These are phyloP conservation scores for Lentinula sp. DNA, from an alignment of 768 basidiomycete species.

Conservation along the genomic window DNA sequence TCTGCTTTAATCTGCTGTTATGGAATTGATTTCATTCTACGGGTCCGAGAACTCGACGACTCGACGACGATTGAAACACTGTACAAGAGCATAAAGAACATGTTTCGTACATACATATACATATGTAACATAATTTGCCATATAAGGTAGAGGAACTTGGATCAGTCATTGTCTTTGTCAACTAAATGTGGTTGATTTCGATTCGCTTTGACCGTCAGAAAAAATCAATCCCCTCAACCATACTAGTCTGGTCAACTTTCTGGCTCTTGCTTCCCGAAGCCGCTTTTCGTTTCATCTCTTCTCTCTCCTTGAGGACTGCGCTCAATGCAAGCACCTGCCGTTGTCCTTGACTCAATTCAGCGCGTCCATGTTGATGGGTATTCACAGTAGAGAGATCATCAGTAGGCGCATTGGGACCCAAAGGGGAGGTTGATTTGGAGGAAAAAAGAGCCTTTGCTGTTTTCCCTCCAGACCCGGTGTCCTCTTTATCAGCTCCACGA, in stretches of 20 bases:
- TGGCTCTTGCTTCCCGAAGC: neutral
- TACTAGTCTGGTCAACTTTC: neutral
- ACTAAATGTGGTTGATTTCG: neutral
- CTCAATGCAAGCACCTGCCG: neutral
- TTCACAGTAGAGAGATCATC: neutral
- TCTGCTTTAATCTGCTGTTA: no score
- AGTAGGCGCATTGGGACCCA: neutral
- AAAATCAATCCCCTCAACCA: slow-evolving; percentile 2
- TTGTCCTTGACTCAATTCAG: neutral
- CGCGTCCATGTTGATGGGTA: neutral
- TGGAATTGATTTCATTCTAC: neutral
- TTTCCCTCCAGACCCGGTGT: neutral
- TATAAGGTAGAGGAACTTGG: neutral
- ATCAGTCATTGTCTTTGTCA: no score
- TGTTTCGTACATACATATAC: neutral
- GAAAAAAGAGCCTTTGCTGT: neutral
- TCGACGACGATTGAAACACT: neutral
- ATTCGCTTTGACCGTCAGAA: neutral
- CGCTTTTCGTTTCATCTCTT: neutral
- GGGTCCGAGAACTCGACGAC: slow-evolving; percentile 4
- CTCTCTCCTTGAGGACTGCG: neutral
- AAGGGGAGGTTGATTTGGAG: neutral
- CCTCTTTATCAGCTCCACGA: neutral
- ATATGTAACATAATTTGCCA: neutral
- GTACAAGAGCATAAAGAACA: neutral